phyloP scores from a whole-genome alignment of 2,329 filamentous ascomycete species.

The Talaromyces sp. region DNA sequence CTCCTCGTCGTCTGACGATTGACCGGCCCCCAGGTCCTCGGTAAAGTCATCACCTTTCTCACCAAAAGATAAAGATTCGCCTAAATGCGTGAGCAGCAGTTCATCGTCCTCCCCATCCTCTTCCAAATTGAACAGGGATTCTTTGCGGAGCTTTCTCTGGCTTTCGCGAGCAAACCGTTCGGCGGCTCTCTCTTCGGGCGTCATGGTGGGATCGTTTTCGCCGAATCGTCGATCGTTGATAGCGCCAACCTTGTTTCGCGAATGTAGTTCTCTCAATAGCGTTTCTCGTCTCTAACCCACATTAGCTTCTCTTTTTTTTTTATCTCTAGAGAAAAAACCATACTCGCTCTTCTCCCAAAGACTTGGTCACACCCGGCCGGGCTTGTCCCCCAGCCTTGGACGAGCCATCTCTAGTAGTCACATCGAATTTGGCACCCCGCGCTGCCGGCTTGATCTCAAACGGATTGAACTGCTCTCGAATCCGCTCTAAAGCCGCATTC shows the following conservation, averaged over 20 bases:
- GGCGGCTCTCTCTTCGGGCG: conserved; percentile 84
- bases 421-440: conserved; percentile 77
- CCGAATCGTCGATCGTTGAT: conserved; percentile 92
- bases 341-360: conserved; percentile 79
- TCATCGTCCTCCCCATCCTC: conserved; percentile 65
- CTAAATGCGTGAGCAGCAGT: conserved; percentile 74
- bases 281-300: conserved; percentile 65
- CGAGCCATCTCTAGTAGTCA: conserved; percentile 59
- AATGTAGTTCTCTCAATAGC: conserved; percentile 82
- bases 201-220: conserved; percentile 91
- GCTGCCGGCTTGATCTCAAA: conserved; percentile 86
- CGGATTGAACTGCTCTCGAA: conserved; percentile 95
- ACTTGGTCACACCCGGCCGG: conserved; percentile 78
- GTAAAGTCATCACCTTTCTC: conserved; percentile 69
- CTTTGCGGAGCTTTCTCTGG: conserved; percentile 70
- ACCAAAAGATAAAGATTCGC: conserved; percentile 66
- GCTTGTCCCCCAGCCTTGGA: conserved; percentile 58
- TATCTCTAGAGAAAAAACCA: conserved; percentile 20
- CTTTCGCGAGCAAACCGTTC: conserved; percentile 89
- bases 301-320: not conserved
- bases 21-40: conserved; percentile 56
- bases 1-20: conserved; percentile 44
- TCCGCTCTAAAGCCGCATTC: conserved; percentile 72
- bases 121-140: conserved; percentile 83
- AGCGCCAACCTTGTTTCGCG: conserved; percentile 84